Conservation (phyloP, 2,329 filamentous ascomycete genomes). For the Dactylellina parvicollis region DNA sequence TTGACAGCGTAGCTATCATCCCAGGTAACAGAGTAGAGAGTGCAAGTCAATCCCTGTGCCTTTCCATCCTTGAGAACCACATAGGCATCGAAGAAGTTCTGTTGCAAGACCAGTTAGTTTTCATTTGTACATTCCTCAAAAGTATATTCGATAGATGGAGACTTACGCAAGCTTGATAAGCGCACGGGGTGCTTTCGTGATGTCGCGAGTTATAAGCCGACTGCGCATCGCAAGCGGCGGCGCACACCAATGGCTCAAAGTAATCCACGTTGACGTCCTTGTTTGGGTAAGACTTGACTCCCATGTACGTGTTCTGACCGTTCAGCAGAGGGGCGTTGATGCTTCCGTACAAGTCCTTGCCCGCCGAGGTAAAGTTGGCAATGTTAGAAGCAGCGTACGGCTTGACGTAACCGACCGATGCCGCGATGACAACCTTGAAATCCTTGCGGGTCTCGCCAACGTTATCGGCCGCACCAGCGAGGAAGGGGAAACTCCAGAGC, state of each 20-base stretch:
- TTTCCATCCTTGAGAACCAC: slow-evolving; percentile 40
- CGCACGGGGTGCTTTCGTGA: slow-evolving; percentile 32
- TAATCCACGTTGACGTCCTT: slow-evolving; percentile 26
- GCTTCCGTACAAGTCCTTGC: slow-evolving; percentile 22
- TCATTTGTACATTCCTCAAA: neutral
- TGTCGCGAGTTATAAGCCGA: slow-evolving; percentile 54
- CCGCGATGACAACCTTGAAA: slow-evolving; percentile 43
- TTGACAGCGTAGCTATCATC: slow-evolving; percentile 43
- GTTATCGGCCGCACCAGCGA: slow-evolving; percentile 55
- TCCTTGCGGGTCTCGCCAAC: slow-evolving; percentile 50
- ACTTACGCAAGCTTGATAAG: slow-evolving; percentile 45
- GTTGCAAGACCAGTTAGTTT: neutral
- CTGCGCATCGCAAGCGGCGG: slow-evolving; percentile 52
- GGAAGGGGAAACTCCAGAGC: slow-evolving; percentile 61
- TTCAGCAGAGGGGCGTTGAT: slow-evolving; percentile 36
- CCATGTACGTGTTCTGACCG: slow-evolving; percentile 20
- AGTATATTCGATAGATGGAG: neutral
- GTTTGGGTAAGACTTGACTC: slow-evolving; percentile 37
- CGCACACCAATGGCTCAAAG: slow-evolving; percentile 38
- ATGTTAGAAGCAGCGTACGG: slow-evolving; percentile 19
- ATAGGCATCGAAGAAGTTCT: slow-evolving; percentile 47
- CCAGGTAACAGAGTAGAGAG: slow-evolving; percentile 34
- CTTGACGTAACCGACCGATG: slow-evolving; percentile 48
- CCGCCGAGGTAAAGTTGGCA: slow-evolving; percentile 23
- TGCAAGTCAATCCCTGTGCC: slow-evolving; percentile 42